Percentiles rank a stretch among this genome's conserved stretches.
These are phyloP conservation scores for Aspergillus unguis DNA, from an alignment of 2,329 filamentous ascomycete genomes.

Conservation along the genomic window DNA sequence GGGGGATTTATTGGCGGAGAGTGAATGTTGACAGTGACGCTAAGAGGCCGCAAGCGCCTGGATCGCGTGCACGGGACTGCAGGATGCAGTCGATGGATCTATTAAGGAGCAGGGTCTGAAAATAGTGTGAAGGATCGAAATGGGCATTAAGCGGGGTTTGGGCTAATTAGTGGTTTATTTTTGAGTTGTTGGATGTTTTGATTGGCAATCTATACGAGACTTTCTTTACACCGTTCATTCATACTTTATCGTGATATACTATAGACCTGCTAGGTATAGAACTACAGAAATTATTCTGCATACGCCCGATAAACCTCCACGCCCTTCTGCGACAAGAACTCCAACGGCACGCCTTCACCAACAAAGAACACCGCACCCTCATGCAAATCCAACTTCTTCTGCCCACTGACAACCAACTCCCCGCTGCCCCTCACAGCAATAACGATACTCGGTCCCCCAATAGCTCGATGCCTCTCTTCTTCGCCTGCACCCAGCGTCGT, in stretches of 20 bases:
- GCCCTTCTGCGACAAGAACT: slow-evolving; percentile 48
- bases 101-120: not conserved
- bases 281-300: slow-evolving; percentile 26
- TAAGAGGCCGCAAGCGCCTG: not conserved
- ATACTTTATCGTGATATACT: too few relatives aligned
- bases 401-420: slow-evolving; percentile 52
- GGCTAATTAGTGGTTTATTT: slow-evolving; percentile 2
- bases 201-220: not conserved
- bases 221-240: not conserved
- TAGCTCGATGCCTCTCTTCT: slow-evolving; percentile 54
- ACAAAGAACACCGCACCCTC: slow-evolving; percentile 66
- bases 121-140: not conserved
- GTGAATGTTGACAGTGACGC: not conserved
- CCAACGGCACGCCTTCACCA: slow-evolving; percentile 54
- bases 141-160: not conserved
- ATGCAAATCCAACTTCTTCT: slow-evolving; percentile 51
- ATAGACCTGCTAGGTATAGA: too few relatives aligned
- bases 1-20: slow-evolving; percentile 9
- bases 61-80: not conserved
- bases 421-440: slow-evolving; percentile 61
- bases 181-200: not conserved
- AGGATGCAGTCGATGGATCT: not conserved
- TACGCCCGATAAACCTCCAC: slow-evolving; percentile 51
- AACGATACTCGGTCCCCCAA: slow-evolving; percentile 62
- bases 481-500: slow-evolving; percentile 57